Percentiles rank a stretch among this genome's conserved stretches.
Evolutionary conservation across 441 rosid genomes (phyloP).

Genomic region (Biscutella laevigata): DNA sequence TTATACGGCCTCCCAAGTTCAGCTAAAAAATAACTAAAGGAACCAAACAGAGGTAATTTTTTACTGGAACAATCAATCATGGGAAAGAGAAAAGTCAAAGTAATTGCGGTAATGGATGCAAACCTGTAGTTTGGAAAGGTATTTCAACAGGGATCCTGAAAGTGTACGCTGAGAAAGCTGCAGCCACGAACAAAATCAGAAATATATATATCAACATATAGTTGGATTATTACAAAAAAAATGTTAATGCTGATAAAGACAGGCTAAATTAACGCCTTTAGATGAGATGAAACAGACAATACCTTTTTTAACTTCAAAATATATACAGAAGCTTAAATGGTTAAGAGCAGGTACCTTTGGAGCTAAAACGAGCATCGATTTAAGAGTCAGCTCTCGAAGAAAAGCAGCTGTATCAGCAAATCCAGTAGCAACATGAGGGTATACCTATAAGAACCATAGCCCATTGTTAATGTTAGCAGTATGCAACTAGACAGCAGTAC

Average conservation of each 20-base stretch:
- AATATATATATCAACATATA: slow-evolving; percentile 12
- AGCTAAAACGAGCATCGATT: slow-evolving; percentile 94
- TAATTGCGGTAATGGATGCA: slow-evolving; percentile 10
- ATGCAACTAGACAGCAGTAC: slow-evolving; percentile 11
- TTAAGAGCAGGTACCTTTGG: slow-evolving; percentile 61
- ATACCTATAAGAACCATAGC: slow-evolving; percentile 42
- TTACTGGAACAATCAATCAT: neutral
- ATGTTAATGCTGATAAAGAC: neutral
- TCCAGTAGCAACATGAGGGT: slow-evolving; percentile 90
- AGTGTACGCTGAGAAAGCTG: slow-evolving; percentile 98
- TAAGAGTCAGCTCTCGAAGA: slow-evolving; percentile 96
- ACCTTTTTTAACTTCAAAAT: neutral
- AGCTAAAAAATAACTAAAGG: neutral
- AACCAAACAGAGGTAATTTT: neutral
- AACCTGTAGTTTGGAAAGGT: slow-evolving; percentile 97
- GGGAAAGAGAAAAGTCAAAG: slow-evolving; percentile 14
- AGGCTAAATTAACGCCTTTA: neutral
- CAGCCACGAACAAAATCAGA: slow-evolving; percentile 24
- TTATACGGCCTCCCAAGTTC: neutral
- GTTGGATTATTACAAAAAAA: slow-evolving; percentile 5
- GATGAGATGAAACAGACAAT: neutral
- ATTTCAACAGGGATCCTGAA: slow-evolving; percentile 81
- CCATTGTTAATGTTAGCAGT: slow-evolving; percentile 9
- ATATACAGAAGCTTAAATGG: neutral
- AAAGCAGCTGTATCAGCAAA: slow-evolving; percentile 88